Evolutionary conservation across 768 basidiomycete species (phyloP).

Genomic region (Podaxis rugospora): DNA sequence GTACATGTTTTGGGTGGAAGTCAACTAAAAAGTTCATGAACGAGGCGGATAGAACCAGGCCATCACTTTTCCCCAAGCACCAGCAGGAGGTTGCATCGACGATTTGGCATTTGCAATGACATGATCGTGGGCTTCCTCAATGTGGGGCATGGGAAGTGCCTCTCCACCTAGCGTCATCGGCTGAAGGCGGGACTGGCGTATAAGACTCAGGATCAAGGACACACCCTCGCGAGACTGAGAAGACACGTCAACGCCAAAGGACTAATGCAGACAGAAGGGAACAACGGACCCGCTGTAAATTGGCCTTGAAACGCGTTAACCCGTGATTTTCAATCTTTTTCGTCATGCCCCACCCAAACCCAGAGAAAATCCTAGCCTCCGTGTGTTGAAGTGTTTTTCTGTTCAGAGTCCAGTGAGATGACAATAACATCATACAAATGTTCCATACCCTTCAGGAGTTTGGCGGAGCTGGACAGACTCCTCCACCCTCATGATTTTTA

Average conservation of each 20-base stretch:
- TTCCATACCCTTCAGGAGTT: conserved; percentile 60
- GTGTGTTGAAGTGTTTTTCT: conserved; percentile 84
- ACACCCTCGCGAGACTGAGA: conserved; percentile 83
- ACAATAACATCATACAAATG: neutral
- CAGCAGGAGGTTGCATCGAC: neutral
- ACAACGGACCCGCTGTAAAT: conserved; percentile 71
- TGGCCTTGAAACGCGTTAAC: conserved; percentile 77
- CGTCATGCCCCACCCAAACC: conserved; percentile 88
- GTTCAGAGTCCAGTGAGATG: neutral
- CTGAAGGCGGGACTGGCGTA: conserved; percentile 74
- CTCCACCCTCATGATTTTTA: conserved; percentile 90
- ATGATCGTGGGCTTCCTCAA: neutral
- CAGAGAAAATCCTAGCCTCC: conserved; percentile 82
- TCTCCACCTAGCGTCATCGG: conserved; percentile 44
- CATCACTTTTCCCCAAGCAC: conserved; percentile 14
- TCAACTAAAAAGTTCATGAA: neutral
- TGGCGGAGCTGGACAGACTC: conserved; percentile 76
- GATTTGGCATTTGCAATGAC: neutral
- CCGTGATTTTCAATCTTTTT: conserved; percentile 86
- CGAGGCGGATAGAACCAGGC: conserved; percentile 12
- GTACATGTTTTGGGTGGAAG: neutral
- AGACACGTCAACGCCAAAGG: conserved; percentile 4
- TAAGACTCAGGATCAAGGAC: conserved; percentile 69
- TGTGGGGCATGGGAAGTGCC: conserved; percentile 17
- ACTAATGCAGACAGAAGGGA: neutral